phyloP scores from a whole-genome alignment of 139 green algal species.

The Yamagishiella unicocca region DNA sequence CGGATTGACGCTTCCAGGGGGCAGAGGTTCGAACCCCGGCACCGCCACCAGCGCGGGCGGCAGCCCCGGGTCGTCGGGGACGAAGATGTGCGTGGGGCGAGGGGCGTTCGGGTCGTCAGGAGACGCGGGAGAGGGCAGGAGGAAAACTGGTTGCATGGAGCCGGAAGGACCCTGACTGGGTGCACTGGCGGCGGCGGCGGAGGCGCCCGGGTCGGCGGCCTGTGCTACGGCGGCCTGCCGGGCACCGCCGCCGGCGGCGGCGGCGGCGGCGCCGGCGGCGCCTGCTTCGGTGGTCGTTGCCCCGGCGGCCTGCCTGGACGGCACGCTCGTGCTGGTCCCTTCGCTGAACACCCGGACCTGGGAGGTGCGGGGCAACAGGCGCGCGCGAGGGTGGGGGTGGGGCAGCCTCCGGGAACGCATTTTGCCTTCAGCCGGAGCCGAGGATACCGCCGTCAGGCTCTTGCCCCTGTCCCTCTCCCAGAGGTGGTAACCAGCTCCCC shows the following conservation, averaged over 20 bases:
- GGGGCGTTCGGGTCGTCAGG: not conserved
- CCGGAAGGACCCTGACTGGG: not conserved
- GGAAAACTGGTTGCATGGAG: not conserved
- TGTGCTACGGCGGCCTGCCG: not conserved
- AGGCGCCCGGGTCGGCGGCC: not conserved
- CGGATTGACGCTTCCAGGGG: not conserved
- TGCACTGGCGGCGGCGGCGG: not conserved
- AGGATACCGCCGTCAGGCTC: too few relatives aligned
- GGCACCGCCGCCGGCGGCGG: not conserved
- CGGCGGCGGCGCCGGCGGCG: not conserved
- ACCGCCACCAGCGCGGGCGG: slow-evolving; percentile 23
- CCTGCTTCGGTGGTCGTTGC: not conserved
- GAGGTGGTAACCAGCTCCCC: too few relatives aligned
- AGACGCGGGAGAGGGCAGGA: not conserved
- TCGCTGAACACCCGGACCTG: slow-evolving; percentile 16
- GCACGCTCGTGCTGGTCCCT: too few relatives aligned
- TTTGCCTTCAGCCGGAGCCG: too few relatives aligned
- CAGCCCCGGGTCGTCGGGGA: slow-evolving; percentile 13
- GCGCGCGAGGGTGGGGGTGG: not conserved
- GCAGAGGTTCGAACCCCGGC: slow-evolving; percentile 26
- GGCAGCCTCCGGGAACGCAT: too few relatives aligned
- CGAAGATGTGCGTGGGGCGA: slow-evolving; percentile 31
- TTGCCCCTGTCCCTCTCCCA: too few relatives aligned
- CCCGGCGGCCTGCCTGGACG: not conserved
- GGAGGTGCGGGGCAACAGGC: not conserved